Conservation (phyloP, 108 stramenopile species). For the Skeletonema menzelii region DNA sequence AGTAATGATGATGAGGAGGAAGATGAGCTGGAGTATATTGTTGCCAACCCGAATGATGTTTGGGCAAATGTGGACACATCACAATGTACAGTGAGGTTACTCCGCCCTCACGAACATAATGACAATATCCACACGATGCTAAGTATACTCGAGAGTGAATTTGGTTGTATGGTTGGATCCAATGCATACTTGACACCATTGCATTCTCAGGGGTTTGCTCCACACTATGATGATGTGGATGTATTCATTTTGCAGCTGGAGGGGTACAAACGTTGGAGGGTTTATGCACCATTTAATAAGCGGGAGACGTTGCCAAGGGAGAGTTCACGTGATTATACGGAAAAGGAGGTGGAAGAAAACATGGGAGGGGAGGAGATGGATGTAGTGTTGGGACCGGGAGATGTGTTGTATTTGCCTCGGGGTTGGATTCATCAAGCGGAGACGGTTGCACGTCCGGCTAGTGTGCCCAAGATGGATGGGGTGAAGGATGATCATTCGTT, state of each 20-base stretch:
- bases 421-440: conserved; percentile 98
- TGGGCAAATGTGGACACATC: conserved; percentile 76
- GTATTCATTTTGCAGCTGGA: conserved; percentile 94
- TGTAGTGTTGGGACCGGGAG: conserved; percentile 84
- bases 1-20: conserved; percentile 17
- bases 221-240: conserved; percentile 99
- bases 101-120: conserved; percentile 92
- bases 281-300: conserved; percentile 72
- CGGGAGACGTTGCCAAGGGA: conserved; percentile 63
- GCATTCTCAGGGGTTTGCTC: conserved; percentile 96
- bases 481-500: conserved; percentile 75
- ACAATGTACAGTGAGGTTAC: conserved; percentile 89
- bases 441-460: conserved; percentile 48
- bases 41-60: conserved; percentile 73
- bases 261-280: conserved; percentile 93
- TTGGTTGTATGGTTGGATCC: conserved; percentile 93
- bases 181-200: conserved; percentile 96
- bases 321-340: conserved; percentile 76
- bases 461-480: conserved; percentile 11
- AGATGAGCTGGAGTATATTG: conserved; percentile 45
- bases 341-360: conserved; percentile 62
- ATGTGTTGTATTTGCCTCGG: conserved; percentile 92
- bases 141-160: conserved; percentile 86
- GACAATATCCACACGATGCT: conserved; percentile 83
- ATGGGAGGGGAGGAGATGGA: conserved; percentile 59